These are phyloP conservation scores for Monilinia polystroma DNA, from an alignment of 2,329 filamentous ascomycete genomes.

Conservation along the genomic window DNA sequence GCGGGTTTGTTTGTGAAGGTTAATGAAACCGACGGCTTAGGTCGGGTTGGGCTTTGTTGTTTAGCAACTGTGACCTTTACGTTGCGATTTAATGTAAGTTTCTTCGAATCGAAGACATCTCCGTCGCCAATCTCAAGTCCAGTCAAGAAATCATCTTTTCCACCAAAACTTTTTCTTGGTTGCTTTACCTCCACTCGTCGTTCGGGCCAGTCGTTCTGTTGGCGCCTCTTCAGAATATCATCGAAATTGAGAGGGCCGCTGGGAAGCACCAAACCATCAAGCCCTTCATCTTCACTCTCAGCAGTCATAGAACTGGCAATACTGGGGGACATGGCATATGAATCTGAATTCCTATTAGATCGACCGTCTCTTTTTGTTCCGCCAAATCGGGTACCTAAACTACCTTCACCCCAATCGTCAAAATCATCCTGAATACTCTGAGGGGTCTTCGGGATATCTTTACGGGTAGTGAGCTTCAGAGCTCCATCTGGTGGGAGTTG, in stretches of 20 bases:
- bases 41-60: constrained; percentile 67
- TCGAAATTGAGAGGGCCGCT: constrained; percentile 79
- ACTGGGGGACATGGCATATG: constrained; percentile 88
- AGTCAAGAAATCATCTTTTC: constrained; percentile 75
- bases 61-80: constrained; percentile 78
- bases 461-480: constrained; percentile 60
- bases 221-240: constrained; percentile 71
- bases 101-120: constrained; percentile 76
- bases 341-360: constrained; percentile 80
- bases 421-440: constrained; percentile 69
- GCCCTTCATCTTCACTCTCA: constrained; percentile 90
- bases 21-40: constrained; percentile 75
- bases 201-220: constrained; percentile 58
- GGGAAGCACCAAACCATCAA: constrained; percentile 86
- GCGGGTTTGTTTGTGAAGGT: constrained; percentile 85
- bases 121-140: constrained; percentile 85
- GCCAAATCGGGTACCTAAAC: constrained; percentile 84
- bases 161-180: constrained; percentile 31
- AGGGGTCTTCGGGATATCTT: constrained; percentile 63
- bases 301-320: constrained; percentile 85
- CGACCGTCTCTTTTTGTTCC: constrained; percentile 79
- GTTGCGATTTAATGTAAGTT: constrained; percentile 85
- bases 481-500: constrained; percentile 66
- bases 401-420: constrained; percentile 91
- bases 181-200: constrained; percentile 46